Conservation (phyloP, 1,284 basidiomycete species). For the Pseudozyma tsukubaensis region DNA sequence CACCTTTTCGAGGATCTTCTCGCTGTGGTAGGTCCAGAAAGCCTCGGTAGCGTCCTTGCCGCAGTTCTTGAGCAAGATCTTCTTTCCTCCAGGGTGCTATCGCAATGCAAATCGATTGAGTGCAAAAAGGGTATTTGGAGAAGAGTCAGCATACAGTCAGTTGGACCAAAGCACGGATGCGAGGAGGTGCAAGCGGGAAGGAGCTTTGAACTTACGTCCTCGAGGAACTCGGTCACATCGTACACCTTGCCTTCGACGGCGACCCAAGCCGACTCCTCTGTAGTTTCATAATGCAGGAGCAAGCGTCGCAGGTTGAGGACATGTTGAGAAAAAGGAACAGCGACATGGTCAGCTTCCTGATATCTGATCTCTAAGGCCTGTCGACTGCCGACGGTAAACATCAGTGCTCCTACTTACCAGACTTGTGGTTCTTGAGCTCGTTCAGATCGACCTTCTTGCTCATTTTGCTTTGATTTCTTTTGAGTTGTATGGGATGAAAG, state of each 20-base stretch:
- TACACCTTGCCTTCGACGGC: constrained; percentile 66
- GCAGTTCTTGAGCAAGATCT: constrained; percentile 67
- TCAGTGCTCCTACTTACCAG: constrained; percentile 37
- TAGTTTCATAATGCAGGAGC: background rate
- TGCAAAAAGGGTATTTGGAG: background rate
- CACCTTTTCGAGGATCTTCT: constrained; percentile 63
- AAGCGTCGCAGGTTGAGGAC: background rate
- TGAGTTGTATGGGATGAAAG: constrained; percentile 4
- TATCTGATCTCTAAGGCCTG: no score
- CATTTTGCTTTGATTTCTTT: constrained; percentile 29
- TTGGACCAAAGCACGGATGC: background rate
- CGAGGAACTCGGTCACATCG: constrained; percentile 67
- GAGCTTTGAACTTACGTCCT: constrained; percentile 57
- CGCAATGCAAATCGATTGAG: background rate
- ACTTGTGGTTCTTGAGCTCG: constrained; percentile 64
- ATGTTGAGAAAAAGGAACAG: background rate
- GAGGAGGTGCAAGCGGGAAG: background rate
- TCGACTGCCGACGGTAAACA: no score
- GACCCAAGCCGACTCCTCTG: constrained; percentile 67
- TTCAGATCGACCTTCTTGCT: constrained; percentile 48
- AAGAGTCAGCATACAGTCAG: background rate
- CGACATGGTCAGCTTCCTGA: no score
- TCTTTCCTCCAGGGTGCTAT: constrained; percentile 67
- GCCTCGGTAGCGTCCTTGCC: constrained; percentile 67
- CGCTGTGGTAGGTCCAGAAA: constrained; percentile 66